A percentile compares a stretch with the other conserved stretches of the same genome.
phyloP scores from a whole-genome alignment of 2,329 filamentous ascomycete species.

The Penicillium sp. region DNA sequence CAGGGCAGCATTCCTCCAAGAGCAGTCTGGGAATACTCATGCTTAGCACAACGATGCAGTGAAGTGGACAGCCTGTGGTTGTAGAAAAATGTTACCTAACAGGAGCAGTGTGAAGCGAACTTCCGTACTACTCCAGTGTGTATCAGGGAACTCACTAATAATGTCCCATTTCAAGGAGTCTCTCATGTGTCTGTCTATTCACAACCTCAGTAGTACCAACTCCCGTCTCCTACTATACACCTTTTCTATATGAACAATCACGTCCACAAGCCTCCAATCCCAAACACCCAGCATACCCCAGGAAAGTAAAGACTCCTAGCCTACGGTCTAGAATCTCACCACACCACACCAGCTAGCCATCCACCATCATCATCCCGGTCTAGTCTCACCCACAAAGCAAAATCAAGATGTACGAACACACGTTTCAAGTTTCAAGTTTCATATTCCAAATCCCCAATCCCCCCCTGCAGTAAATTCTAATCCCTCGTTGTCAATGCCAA shows the following conservation, averaged over 20 bases:
- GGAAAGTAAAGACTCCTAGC: not conserved
- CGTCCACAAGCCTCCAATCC: not conserved
- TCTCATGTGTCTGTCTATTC: not conserved
- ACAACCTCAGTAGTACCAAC: not conserved
- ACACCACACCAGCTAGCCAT: not conserved
- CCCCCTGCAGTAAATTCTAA: not conserved
- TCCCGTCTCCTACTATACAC: not conserved
- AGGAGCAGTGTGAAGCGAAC: not conserved
- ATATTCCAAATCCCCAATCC: not conserved
- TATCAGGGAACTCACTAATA: no score
- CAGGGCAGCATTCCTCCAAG: not conserved
- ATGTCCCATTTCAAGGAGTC: no score
- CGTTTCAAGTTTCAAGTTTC: conserved; percentile 9
- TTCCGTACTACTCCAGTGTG: not conserved
- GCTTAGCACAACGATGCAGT: not conserved
- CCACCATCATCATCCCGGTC: not conserved
- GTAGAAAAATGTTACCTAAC: not conserved
- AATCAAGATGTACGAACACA: not conserved
- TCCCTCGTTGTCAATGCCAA: not conserved
- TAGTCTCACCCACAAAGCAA: not conserved
- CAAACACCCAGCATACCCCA: not conserved
- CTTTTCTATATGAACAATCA: not conserved
- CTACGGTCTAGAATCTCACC: conserved; percentile 12
- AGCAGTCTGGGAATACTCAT: not conserved
- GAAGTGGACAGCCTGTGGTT: not conserved